Base-by-base conservation (phyloP, 169 alveolate species). In the Plasmodium malariae region DNA sequence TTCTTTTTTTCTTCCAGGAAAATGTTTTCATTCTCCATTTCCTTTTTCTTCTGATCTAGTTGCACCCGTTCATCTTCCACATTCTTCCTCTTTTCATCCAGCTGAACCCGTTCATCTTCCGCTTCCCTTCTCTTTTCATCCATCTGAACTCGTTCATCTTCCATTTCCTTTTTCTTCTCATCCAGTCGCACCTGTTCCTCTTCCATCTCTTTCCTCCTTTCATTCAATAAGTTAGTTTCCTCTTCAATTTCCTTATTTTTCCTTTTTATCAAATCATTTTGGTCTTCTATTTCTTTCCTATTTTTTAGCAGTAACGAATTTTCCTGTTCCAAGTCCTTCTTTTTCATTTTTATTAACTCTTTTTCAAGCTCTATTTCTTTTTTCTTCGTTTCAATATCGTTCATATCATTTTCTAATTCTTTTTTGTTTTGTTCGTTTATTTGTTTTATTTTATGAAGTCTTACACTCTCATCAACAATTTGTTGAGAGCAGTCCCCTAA, bases 401-500 rank as follows among this genome's bases (percentile, higher is more conserved):
- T 14, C 24, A 60, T 62, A 14, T 76, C 89, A 24, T 60, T 76
- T 55, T 76, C 89, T 76, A 76, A 40, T 24, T 76, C 78, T 55
- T 67, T 59, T 48, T 62, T 76, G 49, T 36, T 76, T 48, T 45
- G 63, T 4, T 76, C 89, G 26, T 76, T 76, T 34, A 76, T 60
- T 76, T 60, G 78, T 12, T 76, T 76, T 49, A 60, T 76, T 51
- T 67, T 24, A 36, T 12, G 26, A 2, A 76, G 67, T 19, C 36
- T 60, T 24, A 60, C 11, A 60, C 28, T 76, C 43, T 76, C 89
- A 19, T 76, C 89, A 14, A 51, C 48, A 51, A 76, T 76, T 24
- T 37, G 37, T 51, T 76, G 59, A n/a, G 89, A 76, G 1, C 78
- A 76, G 43, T 76, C 78, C 28, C 62, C 89, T 21, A 76, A 40